Base-by-base conservation (phyloP, 1,284 basidiomycete genomes). In the Rhodotorula sp. region DNA sequence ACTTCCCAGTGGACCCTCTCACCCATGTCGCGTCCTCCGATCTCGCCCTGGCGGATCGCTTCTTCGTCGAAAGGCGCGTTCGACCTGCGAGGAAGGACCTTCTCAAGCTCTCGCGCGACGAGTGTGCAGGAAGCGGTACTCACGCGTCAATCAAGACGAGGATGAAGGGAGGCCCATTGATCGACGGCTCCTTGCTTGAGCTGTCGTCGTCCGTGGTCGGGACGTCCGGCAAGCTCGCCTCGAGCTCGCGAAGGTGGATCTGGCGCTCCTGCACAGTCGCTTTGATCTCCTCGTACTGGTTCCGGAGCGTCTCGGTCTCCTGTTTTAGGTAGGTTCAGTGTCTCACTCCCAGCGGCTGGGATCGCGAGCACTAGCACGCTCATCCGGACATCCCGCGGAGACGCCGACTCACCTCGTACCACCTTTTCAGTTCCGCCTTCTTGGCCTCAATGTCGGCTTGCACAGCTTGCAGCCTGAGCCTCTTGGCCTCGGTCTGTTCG, bases 51-150 rank as follows among this genome's bases (percentile, higher is more conserved):
- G 5, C 7, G 1, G n/a, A 68, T 50, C 12, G 34, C 23, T 1
- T 45, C 45, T 34, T 68, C 59, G 52, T 38, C 26, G 34, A 69
- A 65, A 1, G 68, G 59, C 34, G 68, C 68, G n/a, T 62, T 45
- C 15, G 59, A 57, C 19, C 68, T 61, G 54, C 56, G 7, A 6
- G 26, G 43, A 56, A 16, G 31, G 19, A 34, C 34, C 45, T 60
- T 59, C 64, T 34, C 15, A 62, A 62, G 49, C 38, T 43, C 38
- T 7, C 38, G 38, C 38, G 38, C 38, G 38, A 43, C 31, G 16
- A 50, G 59, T 5, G 0, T 1, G 23, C 14, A 52, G 2, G 38
- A 21, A 14, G n/a, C n/a, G 19, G 2, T 16, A 28, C 58, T 8
- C 21, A 69, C 62, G 50, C 58, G 48, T 64, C 62, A 26, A 60